Evolutionary conservation across 371 early-diverging fungal species (phyloP).

Genomic region (Syncephalastrum contaminatum): DNA sequence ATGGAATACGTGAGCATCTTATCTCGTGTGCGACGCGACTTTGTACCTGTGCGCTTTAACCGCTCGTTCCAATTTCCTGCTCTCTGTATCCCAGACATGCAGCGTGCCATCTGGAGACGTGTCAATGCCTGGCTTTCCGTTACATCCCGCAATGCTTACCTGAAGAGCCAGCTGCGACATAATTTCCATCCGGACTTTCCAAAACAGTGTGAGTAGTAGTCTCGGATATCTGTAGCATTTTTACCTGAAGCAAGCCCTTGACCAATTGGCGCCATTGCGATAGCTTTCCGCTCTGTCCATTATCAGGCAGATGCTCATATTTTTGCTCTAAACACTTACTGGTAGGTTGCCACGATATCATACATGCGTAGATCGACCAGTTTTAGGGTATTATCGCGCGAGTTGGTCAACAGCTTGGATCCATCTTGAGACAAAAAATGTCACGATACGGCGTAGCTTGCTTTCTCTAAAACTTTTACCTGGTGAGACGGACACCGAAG

Average conservation of each 20-base stretch:
- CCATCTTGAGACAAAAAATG: slow-evolving; percentile 47
- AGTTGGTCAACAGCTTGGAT: slow-evolving; percentile 81
- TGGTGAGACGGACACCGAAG: slow-evolving; percentile 75
- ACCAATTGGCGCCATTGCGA: slow-evolving; percentile 84
- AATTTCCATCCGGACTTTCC: slow-evolving; percentile 81
- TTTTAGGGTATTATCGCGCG: slow-evolving; percentile 90
- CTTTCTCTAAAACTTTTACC: slow-evolving; percentile 56
- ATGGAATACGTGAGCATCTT: slow-evolving; percentile 5
- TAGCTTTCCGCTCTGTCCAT: slow-evolving; percentile 69
- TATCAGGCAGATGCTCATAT: background rate
- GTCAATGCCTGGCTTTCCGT: background rate
- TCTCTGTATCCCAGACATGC: slow-evolving; percentile 73
- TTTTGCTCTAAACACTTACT: slow-evolving; percentile 33
- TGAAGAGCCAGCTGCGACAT: slow-evolving; percentile 78
- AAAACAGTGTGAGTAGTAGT: slow-evolving; percentile 11
- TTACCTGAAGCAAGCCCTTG: slow-evolving; percentile 81
- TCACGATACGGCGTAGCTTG: background rate
- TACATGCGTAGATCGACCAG: slow-evolving; percentile 81
- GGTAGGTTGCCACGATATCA: slow-evolving; percentile 65
- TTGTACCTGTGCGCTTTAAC: slow-evolving; percentile 54
- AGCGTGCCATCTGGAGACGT: slow-evolving; percentile 65
- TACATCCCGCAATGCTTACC: slow-evolving; percentile 32
- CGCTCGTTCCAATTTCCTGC: slow-evolving; percentile 47
- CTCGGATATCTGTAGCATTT: background rate
- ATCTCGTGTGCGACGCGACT: background rate